Evolutionary conservation across 2,329 filamentous ascomycete species (phyloP), one percentile per base, ranked within the genome.

Genomic region (Bipolaris bicolor): DNA sequence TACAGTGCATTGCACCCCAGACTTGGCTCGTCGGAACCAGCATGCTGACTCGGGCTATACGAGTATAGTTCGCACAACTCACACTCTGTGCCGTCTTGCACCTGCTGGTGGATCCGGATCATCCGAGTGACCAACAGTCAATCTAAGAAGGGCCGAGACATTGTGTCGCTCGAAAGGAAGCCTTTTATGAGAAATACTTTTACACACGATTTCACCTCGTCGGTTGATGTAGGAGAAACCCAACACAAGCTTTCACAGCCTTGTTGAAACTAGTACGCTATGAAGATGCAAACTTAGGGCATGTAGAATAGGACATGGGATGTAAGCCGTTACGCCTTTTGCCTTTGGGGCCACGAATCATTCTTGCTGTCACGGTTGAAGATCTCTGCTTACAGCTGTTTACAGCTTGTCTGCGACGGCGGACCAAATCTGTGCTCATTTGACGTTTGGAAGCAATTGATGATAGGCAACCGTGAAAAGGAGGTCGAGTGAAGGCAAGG

Each of bases 181-280:
- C 10, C 24, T 41, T 18, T 39, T 10, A 5, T 16, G 24, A 40
- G 37, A 55, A 10, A 26, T 36, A 40, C 24, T n/a, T 16, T 9
- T 41, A 41, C 22, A 37, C 26, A 51, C 37, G 24, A 39, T 44
- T 29, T 46, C 54, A 55, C 55, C 51, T 55, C 50, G 37, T 50
- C 22, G 31, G 48, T n/a, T 33, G 31, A 31, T 11, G 11, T 24
- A 16, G 7, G 2, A n/a, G 6, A 18, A 36, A 47, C 31, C 45
- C 43, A 36, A 18, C 53, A 41, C 47, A 40, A 51, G 45, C 48
- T 24, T 29, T 24, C 34, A 31, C 24, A 39, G 11, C 60, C 37
- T 24, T 18, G 24, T 52, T 41, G 20, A 26, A 54, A 33, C 60
- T 60, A 31, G 29, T 31, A 13, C 10, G 29, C 10, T 31, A 13